Evolutionary conservation across 2,329 filamentous ascomycete genomes (phyloP), one percentile per base, ranked within the genome.

Genomic region (Neonectria coccinea): DNA sequence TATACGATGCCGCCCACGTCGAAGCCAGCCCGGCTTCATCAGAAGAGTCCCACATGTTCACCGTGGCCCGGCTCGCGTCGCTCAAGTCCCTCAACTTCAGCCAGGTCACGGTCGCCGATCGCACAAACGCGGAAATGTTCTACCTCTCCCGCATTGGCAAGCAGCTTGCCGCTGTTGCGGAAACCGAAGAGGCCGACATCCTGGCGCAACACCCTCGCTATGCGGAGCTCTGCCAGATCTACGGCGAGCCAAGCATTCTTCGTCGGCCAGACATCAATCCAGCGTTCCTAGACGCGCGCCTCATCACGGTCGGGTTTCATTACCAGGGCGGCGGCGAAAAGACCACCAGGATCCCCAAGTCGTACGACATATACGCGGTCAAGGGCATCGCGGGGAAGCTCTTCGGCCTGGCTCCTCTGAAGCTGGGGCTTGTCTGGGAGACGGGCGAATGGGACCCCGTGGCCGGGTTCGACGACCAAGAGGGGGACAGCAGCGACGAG

Each of bases 391-490:
- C 93, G 0, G 91, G 90, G 0, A 89, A 87, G 68, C 77, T 91
- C n/a, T 93, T 97, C 73, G 83, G 80, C 1, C 70, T 92, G 11
- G 79, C 84, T 51, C 91, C 93, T 0, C 82, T 93, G 67, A 80
- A 80, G 45, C 80, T 95, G 65, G 85, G 84, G 44, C 78, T 98
- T 53, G 81, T 96, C 1, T 97, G 93, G 91, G 93, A 97, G 80
- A 97, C 94, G 9, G 92, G 93, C 20, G 94, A 97, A 78, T 93
- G 91, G 88, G 93, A 97, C 77, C 92, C 92, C 0, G 89, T 93
- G 0, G 86, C 86, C 9, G 85, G 86, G 65, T 87, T 88, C 70
- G 85, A 89, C 66, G 84, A 87, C 5, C 84, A 85, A 31, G 88
- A 88, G 47, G 85, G 81, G 58, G 83, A 82, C 48, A 84, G 82